A percentile compares a stretch with the other conserved stretches of the same genome.
Conservation (phyloP, 441 rosid species). For the Corymbia citriodora region DNA sequence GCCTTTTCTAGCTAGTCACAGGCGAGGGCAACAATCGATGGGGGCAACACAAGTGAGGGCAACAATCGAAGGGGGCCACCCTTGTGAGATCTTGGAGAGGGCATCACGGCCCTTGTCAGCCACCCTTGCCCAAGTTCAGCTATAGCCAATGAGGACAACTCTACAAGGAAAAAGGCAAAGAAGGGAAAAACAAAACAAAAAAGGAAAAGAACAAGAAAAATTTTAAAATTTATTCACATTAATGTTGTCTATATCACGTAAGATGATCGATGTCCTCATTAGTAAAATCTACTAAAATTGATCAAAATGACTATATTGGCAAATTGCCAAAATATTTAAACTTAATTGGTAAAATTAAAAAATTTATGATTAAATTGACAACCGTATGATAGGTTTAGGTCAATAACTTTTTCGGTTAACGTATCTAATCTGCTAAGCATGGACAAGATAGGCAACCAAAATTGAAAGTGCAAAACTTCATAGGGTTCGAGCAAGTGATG, state of each 20-base stretch:
- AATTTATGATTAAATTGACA: neutral
- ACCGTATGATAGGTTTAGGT: neutral
- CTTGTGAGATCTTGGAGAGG: neutral
- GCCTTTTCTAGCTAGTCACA: neutral
- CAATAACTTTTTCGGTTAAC: neutral
- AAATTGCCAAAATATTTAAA: neutral
- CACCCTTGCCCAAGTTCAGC: no score
- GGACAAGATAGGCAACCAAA: neutral
- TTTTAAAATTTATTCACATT: neutral
- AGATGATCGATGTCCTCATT: rapidly evolving
- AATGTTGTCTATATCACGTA: rapidly evolving
- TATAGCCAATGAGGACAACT: neutral
- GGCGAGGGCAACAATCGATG: neutral
- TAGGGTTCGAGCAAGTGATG: neutral
- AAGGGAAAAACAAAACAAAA: rapidly evolving
- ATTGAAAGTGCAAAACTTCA: neutral
- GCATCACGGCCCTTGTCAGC: neutral
- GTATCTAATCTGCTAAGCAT: neutral
- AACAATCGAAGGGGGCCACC: no score
- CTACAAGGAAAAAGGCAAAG: neutral
- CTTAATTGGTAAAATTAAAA: neutral
- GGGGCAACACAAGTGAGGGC: no score
- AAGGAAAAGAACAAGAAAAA: rapidly evolving
- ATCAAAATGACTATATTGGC: neutral
- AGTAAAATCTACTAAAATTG: neutral